Base-by-base conservation (phyloP, 768 basidiomycete genomes). In the Butyriboletus loyo region DNA sequence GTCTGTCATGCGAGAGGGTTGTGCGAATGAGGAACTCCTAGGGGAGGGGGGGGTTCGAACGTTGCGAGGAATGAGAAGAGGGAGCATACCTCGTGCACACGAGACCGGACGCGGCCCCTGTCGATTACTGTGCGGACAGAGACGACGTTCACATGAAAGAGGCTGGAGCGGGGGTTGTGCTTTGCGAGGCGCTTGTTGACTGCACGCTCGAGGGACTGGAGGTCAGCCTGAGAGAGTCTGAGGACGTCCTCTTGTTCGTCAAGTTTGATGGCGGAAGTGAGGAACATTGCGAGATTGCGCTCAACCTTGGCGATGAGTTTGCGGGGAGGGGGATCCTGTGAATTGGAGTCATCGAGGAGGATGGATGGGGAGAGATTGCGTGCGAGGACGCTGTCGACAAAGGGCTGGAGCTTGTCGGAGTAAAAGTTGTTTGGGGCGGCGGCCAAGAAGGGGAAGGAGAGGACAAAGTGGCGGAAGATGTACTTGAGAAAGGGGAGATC, bases 1-100 rank as follows among this genome's bases (percentile, higher is more conserved):
- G 94, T 3, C 76, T 78, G 56, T 78, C 78, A 14, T 82, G 77
- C 7, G 84, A 80, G 37, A 93, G 79, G 15, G 86, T 79, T 0
- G 95, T 98, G 28, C 92, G 84, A 28, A 99, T 84, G 60, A 99
- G 85, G 67, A 99, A 99, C 78, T 98, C 97, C 89, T 98, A 62
- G 17, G 44, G 9, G 36, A 14, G 32, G 38, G 36, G 15, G 32
- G 38, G 44, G 50, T 43, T 59, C 37, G 50, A 58, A 32, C 7
- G 39, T 2, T 25, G 34, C 1, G 30, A 17, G 28, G 41, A 10
- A 25, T 1, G 47, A 32, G 32, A 49, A 19, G 32, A 35, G 52
- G 31, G 53, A 46, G 15, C n/a, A 57, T 64, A 90, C 95, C 73
- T 99, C 95, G 69, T 97, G 95, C 13, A 77, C 81, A 60, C 86